Base-by-base conservation (phyloP, 2,329 filamentous ascomycete genomes). In the Cryphonectria carpinicola region DNA sequence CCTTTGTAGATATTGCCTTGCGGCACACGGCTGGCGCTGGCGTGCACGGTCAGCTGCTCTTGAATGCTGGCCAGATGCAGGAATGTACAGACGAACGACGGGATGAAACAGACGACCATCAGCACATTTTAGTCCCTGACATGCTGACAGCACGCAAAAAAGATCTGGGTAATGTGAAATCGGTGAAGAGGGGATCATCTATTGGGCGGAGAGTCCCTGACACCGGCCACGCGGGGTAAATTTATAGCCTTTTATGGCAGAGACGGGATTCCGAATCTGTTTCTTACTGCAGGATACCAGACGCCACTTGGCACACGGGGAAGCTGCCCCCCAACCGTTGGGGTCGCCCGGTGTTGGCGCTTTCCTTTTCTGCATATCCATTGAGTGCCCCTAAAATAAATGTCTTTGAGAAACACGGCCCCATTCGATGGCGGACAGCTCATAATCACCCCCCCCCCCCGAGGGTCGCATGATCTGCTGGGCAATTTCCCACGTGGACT, bases 131-230 rank as follows among this genome's bases (percentile, higher is more conserved):
- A 25, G 41, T 43, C 25, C 41, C 17, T 49, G 62, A 41, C 25
- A 11, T 39, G 37, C 10, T 65, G 62, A n/a, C 35, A 28, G 43
- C 46, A 25, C 35, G 2, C 41, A 17, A n/a, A 46, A 56, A 56
- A 58, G 60, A 60, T 61, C 22, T n/a, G 69, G 56, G 68, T 67
- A 28, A 70, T 52, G 69, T 70, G 65, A 60, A 43, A 22, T 25
- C 52, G n/a, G 43, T 58, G 35, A 60, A 41, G 37, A 67, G n/a
- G 17, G 64, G 28, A 66, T 52, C 58, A 41, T 56, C 65, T 49
- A 41, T 61, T 28, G 35, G 60, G 58, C 69, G 65, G 69, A 39
- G 46, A 67, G 65, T 68, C 60, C 69, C 65, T 70, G 67, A 65
- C 65, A 39, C 64, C 69, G 46, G 62, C 43, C 58, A 64, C 52